These are phyloP conservation scores for Puccinia hordei DNA, from an alignment of 1,284 basidiomycete genomes.

Conservation along the genomic window DNA sequence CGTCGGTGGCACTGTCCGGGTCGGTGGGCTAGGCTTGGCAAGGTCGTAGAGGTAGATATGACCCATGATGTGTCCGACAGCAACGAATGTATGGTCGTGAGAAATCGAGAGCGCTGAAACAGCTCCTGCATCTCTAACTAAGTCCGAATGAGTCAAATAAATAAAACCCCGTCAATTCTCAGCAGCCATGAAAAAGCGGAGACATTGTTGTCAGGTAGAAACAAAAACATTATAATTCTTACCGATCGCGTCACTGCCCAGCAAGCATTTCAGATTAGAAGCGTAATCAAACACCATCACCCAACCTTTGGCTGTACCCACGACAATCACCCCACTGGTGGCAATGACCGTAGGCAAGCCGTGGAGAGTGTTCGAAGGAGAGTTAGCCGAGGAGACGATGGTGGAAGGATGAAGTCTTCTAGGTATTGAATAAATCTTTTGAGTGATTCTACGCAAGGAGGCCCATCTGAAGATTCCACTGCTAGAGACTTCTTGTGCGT, in stretches of 20 bases:
- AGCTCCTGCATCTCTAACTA: conserved; percentile 70
- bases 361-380: conserved; percentile 28
- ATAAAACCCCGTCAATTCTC: not conserved
- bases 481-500: not conserved
- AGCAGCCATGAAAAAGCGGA: not conserved
- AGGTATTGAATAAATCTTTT: conserved; percentile 24
- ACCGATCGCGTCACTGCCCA: conserved; percentile 72
- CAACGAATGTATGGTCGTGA: conserved; percentile 89
- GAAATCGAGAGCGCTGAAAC: conserved; percentile 89
- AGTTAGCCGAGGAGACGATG: not conserved
- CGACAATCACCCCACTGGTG: conserved; percentile 82
- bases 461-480: conserved; percentile 35
- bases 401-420: conserved; percentile 7
- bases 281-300: conserved; percentile 86
- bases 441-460: conserved; percentile 36
- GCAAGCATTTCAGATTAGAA: conserved; percentile 77
- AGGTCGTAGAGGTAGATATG: conserved; percentile 86
- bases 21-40: conserved; percentile 65
- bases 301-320: conserved; percentile 79
- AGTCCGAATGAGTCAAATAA: conserved; percentile 16
- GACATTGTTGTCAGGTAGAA: conserved; percentile 31
- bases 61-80: conserved; percentile 81
- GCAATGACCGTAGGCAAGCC: conserved; percentile 78
- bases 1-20: conserved; percentile 59
- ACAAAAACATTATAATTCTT: conserved; percentile 54